Evolutionary conservation across 2,329 filamentous ascomycete genomes (phyloP).

Genomic region (Eutypella sp.): DNA sequence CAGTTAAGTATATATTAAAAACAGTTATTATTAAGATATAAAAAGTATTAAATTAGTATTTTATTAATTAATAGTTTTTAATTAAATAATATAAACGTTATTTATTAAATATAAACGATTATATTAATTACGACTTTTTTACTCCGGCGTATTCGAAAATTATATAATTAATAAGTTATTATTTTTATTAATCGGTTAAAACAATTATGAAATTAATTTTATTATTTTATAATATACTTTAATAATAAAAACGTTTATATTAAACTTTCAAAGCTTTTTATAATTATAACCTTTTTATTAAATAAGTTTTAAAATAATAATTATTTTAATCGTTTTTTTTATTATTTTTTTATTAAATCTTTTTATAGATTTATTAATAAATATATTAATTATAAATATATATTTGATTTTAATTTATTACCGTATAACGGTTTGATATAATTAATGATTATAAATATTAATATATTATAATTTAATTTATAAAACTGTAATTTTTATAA

Average conservation of each 20-base stretch:
- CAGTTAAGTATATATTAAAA: no score
- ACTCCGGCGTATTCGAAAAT: neutral
- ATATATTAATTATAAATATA: neutral
- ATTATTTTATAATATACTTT: neutral
- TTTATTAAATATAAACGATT: neutral
- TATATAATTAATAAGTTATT: neutral
- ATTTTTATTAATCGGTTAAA: neutral
- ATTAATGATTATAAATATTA: neutral
- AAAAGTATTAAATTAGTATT: neutral
- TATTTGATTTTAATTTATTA: neutral
- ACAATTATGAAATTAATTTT: neutral
- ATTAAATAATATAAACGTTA: neutral
- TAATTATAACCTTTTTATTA: neutral
- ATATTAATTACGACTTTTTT: neutral
- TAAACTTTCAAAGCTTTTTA: neutral
- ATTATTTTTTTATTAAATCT: neutral
- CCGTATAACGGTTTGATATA: neutral
- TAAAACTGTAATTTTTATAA: neutral
- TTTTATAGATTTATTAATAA: neutral
- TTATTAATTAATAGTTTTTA: neutral
- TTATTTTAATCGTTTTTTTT: neutral
- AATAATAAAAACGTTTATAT: neutral
- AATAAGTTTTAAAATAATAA: neutral
- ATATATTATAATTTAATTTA: neutral
- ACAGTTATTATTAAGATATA: neutral